Base-by-base conservation (phyloP, 2,329 filamentous ascomycete genomes). In the Biscogniauxia marginata region DNA sequence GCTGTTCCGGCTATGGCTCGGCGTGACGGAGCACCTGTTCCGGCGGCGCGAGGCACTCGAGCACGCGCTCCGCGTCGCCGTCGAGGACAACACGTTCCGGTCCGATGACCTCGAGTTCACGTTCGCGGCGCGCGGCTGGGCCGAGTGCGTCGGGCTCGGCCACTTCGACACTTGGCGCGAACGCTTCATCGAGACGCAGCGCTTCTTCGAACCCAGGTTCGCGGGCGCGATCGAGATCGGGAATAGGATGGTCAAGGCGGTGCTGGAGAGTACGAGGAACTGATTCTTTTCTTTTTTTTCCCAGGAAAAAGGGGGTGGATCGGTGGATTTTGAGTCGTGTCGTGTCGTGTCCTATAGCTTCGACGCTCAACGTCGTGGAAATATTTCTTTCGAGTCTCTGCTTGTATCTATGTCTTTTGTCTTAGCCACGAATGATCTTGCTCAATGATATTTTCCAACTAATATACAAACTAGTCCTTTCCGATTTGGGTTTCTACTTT, bases 101-200 rank as follows among this genome's bases (percentile, higher is more conserved):
- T 89, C 88, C 21, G 95, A 99, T 69, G 95, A 99, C 71, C 79
- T 99, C 55, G 95, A 99, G 74, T 99, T 99, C 70, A 96, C 93
- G 0, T 98, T 99, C 76, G 96, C 95, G 1, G 96, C 96, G 22
- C 81, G 93, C 54, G 95, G 92, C 5, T 99, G 95, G 95, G 95
- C 91, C 44, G 92, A 97, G 72, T 93, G 93, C 59, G 95, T 99
- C 43, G 87, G 84, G 22, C 85, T 96, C 59, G 91, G 93, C 2
- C 90, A 97, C 72, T 98, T 98, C 70, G 90, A 96, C 64, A 90
- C 90, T 39, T 99, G 96, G 81, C 83, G 88, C 63, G 90, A 96
- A 78, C 85, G 96, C 56, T 99, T 99, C 70, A 85, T 95, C 69
- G 87, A 85, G 64, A 96, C 96, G 51, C 93, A 97, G 74, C 79